phyloP scores from a whole-genome alignment of 2,329 filamentous ascomycete genomes.

The Xylaria polymorpha region DNA sequence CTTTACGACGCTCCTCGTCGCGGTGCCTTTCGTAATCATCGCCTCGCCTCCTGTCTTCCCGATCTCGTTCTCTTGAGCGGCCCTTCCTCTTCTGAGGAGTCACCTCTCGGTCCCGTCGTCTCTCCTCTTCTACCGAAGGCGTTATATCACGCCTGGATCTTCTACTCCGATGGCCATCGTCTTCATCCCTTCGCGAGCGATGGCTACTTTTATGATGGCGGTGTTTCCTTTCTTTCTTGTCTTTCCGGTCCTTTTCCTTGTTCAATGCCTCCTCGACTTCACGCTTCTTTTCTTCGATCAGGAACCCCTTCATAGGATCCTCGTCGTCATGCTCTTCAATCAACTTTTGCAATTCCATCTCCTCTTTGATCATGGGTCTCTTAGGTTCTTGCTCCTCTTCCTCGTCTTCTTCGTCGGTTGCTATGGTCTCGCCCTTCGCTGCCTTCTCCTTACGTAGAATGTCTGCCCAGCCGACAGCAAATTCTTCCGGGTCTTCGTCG shows the following conservation, averaged over 20 bases:
- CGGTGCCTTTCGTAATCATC: constrained; percentile 46
- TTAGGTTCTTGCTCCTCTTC: constrained; percentile 52
- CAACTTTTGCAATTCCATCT: constrained; percentile 80
- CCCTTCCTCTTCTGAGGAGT: constrained; percentile 46
- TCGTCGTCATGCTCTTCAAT: constrained; percentile 89
- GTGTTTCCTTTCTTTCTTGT: constrained; percentile 58
- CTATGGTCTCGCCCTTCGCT: constrained; percentile 52
- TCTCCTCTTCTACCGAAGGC: constrained; percentile 41
- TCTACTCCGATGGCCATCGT: constrained; percentile 43
- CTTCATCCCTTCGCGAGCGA: constrained; percentile 53
- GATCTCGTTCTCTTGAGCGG: constrained; percentile 48
- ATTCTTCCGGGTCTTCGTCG: constrained; percentile 74
- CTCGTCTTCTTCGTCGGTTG: constrained; percentile 55
- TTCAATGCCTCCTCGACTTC: constrained; percentile 78
- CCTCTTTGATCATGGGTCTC: constrained; percentile 80
- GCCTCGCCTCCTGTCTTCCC: constrained; percentile 47
- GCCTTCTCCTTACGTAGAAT: constrained; percentile 65
- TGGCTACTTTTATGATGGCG: constrained; percentile 61
- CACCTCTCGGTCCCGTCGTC: constrained; percentile 44
- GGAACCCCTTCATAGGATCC: constrained; percentile 94
- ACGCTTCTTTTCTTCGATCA: constrained; percentile 91
- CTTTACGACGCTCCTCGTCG: constrained; percentile 40
- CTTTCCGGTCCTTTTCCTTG: constrained; percentile 61
- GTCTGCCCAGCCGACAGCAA: constrained; percentile 69
- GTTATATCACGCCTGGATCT: constrained; percentile 56